Conservation (phyloP, 2,329 filamentous ascomycete species). For the Botrytis pseudocinerea region DNA sequence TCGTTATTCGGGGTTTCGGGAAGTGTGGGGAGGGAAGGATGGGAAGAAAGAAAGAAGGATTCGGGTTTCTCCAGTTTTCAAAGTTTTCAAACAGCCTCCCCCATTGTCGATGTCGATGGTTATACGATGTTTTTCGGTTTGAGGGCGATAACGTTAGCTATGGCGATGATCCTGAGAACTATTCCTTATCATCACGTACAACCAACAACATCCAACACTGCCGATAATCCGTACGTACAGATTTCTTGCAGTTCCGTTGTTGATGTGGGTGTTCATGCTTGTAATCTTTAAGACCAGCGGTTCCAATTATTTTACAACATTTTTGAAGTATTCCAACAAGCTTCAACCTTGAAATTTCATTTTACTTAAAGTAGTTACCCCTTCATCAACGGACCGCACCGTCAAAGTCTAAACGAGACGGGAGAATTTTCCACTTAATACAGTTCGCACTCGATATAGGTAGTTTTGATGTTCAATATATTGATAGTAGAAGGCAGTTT, state of each 20-base stretch:
- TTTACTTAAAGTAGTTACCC: conserved; percentile 1
- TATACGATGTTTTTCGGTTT: neutral
- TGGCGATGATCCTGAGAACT: neutral
- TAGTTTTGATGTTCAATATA: neutral
- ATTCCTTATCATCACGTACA: conserved; percentile 13
- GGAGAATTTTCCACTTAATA: neutral
- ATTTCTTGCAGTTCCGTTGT: conserved; percentile 20
- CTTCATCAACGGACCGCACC: conserved; percentile 22
- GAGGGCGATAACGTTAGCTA: neutral
- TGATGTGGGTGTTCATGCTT: conserved; percentile 19
- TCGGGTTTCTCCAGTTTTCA: conserved; percentile 2
- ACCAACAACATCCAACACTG: neutral
- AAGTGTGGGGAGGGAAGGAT: neutral
- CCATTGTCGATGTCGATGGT: neutral
- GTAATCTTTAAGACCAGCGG: conserved; percentile 1
- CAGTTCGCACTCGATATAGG: neutral
- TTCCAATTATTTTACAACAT: neutral
- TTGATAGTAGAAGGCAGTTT: neutral
- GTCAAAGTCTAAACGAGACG: conserved; percentile 4
- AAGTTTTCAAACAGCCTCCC: neutral
- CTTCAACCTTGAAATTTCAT: conserved; percentile 1
- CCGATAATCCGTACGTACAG: conserved; percentile 8
- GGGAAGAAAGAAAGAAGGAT: neutral
- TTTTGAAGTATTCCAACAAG: conserved; percentile 6
- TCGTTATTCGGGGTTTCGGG: neutral